Base-by-base conservation (phyloP, 2,329 filamentous ascomycete genomes). In the Beauveria varroae region DNA sequence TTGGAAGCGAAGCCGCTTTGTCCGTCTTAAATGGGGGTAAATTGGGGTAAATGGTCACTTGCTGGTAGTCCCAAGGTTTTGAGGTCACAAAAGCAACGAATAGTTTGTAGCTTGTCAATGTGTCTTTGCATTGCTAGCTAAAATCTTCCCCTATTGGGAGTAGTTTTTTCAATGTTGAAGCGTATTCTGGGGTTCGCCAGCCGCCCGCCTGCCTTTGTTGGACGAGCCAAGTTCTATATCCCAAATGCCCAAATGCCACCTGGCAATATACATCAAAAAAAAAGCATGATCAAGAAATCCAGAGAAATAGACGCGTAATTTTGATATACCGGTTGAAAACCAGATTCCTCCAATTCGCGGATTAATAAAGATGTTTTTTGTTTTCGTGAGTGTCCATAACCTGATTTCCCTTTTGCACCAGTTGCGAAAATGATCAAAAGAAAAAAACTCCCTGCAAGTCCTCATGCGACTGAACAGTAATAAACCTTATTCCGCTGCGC, bases 391-490 rank as follows among this genome's bases (percentile, higher is more conserved):
- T 49, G 40, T 62, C 51, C 49, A 34, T 46, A 54, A 58, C 22
- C 43, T 18, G 37, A 34, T 26, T 53, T 9, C 28, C 40, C 58
- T 44, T 62, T 40, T 24, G 40, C 20, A 54, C 30, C 58, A 41
- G 50, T 41, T 37, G 58, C 40, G 50, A 54, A 43, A 53, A 51
- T 50, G 30, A 51, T 16, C 6, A 2, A 49, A 26, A 37, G n/a
- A 43, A 10, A 54, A 37, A 47, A 61, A 47, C 60, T 51, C 43
- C 55, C n/a, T 55, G 52, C 55, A n/a, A 50, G 41, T 47, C 59
- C 63, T 46, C 60, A 62, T 62, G 57, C 62, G 62, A 49, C 49
- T 60, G 47, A 46, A 50, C 34, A 62, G 30, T 43, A 46, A 49
- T 22, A 60, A 50, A 63, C 52, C 41, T 61, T 50, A 3, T 30